Evolutionary conservation across 805 yeast genomes (phyloP).

Genomic region (Cyberlindnera maritima): DNA sequence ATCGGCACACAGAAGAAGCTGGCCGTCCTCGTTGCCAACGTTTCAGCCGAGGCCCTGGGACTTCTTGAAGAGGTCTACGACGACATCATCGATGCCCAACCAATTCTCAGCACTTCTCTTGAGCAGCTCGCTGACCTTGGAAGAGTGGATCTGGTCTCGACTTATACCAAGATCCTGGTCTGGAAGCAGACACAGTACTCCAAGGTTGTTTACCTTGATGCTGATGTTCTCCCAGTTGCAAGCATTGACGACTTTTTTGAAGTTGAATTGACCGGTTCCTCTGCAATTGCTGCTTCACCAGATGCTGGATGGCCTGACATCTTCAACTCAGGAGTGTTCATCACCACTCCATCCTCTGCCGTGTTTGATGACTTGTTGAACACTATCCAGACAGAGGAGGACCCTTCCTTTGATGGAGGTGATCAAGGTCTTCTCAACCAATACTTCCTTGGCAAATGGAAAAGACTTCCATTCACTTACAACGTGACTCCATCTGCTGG

Average conservation of each 20-base stretch:
- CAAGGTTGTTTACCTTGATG: conserved; percentile 56
- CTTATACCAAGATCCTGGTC: conserved; percentile 46
- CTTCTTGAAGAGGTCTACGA: conserved; percentile 22
- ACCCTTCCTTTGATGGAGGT: conserved; percentile 70
- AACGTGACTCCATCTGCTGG: conserved; percentile 72
- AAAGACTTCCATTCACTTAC: conserved; percentile 69
- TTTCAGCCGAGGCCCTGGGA: conserved; percentile 25
- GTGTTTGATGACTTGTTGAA: conserved; percentile 40
- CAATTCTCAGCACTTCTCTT: conserved; percentile 17
- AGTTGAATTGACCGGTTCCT: conserved; percentile 19
- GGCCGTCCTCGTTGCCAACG: conserved; percentile 15
- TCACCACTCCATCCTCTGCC: conserved; percentile 45
- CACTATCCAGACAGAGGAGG: conserved; percentile 22
- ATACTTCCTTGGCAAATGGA: conserved; percentile 59
- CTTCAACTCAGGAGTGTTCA: conserved; percentile 72
- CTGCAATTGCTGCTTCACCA: conserved; percentile 45
- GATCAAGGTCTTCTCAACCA: conserved; percentile 84
- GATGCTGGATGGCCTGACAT: conserved; percentile 85
- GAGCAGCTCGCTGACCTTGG: conserved; percentile 33
- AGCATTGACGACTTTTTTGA: conserved; percentile 27
- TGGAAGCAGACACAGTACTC: conserved; percentile 44
- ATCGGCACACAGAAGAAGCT: conserved; percentile 12
- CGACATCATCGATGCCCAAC: conserved; percentile 29
- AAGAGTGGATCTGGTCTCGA: conserved; percentile 48
- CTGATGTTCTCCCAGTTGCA: conserved; percentile 52